These are phyloP conservation scores for Puccinia triticina DNA, from an alignment of 1,284 basidiomycete species.

Conservation along the genomic window DNA sequence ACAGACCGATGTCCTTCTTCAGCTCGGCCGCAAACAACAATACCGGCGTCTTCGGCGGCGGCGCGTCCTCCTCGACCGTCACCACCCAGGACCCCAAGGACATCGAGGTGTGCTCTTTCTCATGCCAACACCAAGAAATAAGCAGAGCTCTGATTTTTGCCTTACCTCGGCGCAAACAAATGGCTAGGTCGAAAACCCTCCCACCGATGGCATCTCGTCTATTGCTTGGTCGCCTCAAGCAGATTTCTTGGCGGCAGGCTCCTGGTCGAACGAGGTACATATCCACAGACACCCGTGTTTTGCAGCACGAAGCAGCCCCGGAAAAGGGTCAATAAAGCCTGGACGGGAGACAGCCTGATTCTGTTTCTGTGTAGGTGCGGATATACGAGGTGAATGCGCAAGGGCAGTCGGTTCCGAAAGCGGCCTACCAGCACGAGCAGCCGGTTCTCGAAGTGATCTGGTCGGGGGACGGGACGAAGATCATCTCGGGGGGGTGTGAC, in stretches of 20 bases:
- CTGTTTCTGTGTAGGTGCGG: conserved; percentile 63
- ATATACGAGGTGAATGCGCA: conserved; percentile 66
- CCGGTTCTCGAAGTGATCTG: conserved; percentile 81
- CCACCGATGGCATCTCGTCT: conserved; percentile 60
- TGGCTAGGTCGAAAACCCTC: conserved; percentile 67
- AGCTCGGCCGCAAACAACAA: conserved; percentile 21
- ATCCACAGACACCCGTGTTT: conserved; percentile 15
- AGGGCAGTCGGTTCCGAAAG: conserved; percentile 71
- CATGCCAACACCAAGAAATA: not conserved
- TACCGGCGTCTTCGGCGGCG: conserved; percentile 40
- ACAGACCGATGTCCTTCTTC: conserved; percentile 43
- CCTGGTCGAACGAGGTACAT: conserved; percentile 61
- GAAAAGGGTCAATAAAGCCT: too few relatives aligned
- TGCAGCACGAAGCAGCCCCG: too few relatives aligned
- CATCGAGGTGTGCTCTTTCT: conserved; percentile 28
- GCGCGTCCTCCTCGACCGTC: conserved; percentile 23
- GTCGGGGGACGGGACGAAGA: conserved; percentile 78
- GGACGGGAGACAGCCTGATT: too few relatives aligned
- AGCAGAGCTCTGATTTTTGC: not conserved
- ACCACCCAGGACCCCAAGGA: conserved; percentile 40
- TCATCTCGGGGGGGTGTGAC: conserved; percentile 84
- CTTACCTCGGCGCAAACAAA: too few relatives aligned
- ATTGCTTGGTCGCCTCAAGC: conserved; percentile 61
- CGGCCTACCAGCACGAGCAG: conserved; percentile 78
- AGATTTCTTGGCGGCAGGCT: conserved; percentile 61